Evolutionary conservation across 768 basidiomycete genomes (phyloP).

Genomic region (Tylopilus plumbeoviolaceoides): DNA sequence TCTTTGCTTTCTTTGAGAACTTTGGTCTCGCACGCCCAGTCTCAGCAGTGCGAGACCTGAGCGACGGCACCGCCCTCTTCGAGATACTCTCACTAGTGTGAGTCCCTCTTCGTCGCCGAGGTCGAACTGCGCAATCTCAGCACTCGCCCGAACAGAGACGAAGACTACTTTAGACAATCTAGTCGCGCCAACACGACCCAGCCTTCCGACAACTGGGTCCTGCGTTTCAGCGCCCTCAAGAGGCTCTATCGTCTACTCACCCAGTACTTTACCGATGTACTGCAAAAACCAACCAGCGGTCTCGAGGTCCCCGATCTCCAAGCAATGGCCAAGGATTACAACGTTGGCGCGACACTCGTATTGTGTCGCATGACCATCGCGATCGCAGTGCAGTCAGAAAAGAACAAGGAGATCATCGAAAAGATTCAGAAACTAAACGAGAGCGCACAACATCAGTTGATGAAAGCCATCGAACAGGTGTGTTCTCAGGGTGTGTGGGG

Average conservation of each 20-base stretch:
- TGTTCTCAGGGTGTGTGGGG: constrained; percentile 17
- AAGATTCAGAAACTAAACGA: constrained; percentile 84
- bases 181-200: constrained; percentile 54
- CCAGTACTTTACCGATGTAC: constrained; percentile 80
- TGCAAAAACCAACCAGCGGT: constrained; percentile 72
- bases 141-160: constrained; percentile 49
- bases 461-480: constrained; percentile 93
- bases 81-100: constrained; percentile 76
- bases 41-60: constrained; percentile 62
- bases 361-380: constrained; percentile 82
- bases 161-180: constrained; percentile 69
- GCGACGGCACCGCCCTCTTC: constrained; percentile 74
- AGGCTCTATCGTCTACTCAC: constrained; percentile 84
- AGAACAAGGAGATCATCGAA: constrained; percentile 84
- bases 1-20: constrained; percentile 75
- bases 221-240: constrained; percentile 80
- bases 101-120: constrained; percentile 24
- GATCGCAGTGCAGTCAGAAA: constrained; percentile 84
- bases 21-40: constrained; percentile 67
- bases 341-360: constrained; percentile 58
- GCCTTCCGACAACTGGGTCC: constrained; percentile 83
- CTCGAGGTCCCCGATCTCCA: constrained; percentile 88
- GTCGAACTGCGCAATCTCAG: constrained; percentile 6
- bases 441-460: constrained; percentile 80
- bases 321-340: constrained; percentile 74